phyloP scores from a whole-genome alignment of 2,329 filamentous ascomycete genomes.

The Diaporthe vexans region DNA sequence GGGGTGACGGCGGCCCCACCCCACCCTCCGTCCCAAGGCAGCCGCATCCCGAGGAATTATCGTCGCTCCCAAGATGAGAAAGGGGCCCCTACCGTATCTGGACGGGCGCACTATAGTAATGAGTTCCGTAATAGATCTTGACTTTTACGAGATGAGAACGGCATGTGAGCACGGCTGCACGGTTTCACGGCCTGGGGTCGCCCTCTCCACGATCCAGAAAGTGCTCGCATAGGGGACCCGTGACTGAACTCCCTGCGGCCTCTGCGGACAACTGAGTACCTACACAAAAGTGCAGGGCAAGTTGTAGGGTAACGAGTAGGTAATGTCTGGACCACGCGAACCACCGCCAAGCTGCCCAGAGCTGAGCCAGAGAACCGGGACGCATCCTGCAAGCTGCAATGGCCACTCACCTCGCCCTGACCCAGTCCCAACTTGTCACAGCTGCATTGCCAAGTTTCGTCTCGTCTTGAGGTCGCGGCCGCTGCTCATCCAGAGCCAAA shows the following conservation, averaged over 20 bases:
- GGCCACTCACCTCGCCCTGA: constrained; percentile 8
- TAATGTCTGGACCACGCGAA: constrained; percentile 10
- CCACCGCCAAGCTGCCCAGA: constrained; percentile 29
- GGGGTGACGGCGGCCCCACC: constrained; percentile 31
- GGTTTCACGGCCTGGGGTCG: constrained; percentile 13
- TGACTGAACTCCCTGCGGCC: no score
- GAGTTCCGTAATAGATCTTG: constrained; percentile 31
- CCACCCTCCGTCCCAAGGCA: constrained; percentile 15
- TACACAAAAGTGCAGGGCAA: not conserved
- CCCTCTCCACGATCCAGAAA: not conserved
- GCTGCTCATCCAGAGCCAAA: not conserved
- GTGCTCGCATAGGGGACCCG: not conserved
- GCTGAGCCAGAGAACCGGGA: constrained; percentile 34
- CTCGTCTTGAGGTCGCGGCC: constrained; percentile 22
- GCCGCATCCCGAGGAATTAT: constrained; percentile 25
- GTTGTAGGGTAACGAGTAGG: not conserved
- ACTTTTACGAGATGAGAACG: constrained; percentile 24
- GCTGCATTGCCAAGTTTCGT: constrained; percentile 20
- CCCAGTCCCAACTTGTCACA: constrained; percentile 9
- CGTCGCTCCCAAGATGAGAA: constrained; percentile 14
- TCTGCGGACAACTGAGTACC: no score
- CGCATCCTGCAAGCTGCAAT: constrained; percentile 23
- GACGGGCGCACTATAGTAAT: constrained; percentile 14
- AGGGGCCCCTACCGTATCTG: constrained; percentile 13
- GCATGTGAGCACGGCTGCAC: constrained; percentile 17